Evolutionary conservation across 2,329 filamentous ascomycete genomes (phyloP), one percentile per base, ranked within the genome.

Genomic region (Penicillium freii): DNA sequence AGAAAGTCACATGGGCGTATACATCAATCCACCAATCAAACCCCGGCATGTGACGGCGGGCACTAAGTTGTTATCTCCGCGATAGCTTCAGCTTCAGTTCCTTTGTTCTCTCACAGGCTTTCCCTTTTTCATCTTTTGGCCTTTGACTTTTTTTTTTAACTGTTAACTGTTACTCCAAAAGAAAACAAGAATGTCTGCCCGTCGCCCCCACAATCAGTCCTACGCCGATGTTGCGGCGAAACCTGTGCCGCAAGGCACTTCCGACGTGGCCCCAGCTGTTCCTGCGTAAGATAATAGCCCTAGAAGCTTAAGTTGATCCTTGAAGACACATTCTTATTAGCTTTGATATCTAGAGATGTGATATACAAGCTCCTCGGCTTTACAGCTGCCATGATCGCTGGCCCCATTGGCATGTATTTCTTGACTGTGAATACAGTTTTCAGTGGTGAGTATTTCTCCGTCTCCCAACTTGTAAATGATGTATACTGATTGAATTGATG

Each of bases 351-450:
- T 54, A 73, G 91, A 56, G 82, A 89, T 70, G 92, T 97, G 64
- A 94, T 99, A 63, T 78, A 87, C 70, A 99, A 97, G 78, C 86
- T 99, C 21, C 82, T 97, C 17, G 87, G 84, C 62, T 97, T 97
- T 77, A 96, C 92, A 0, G 80, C 92, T 39, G 92, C 92, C 71
- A 97, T 99, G 93, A 83, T 97, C 59, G 83, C 89, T 17, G 77
- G 90, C 21, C 94, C 94, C 15, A 91, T 99, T 66, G 87, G 90
- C 40, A 91, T 89, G 42, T 99, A 97, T 76, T 99, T 95, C 73
- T 69, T 89, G 45, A 89, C 90, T 0, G 82, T 96, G 29, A 84
- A 92, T 69, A 83, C 80, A 0, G 67, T 97, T 29, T 97, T 96
- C 76, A 80, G 81, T 66, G 92, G 93, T 92, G 78, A 55, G 78